Evolutionary conservation across 2,329 filamentous ascomycete species (phyloP), one percentile per base, ranked within the genome.

Genomic region (Rhinocladiella mackenziei): DNA sequence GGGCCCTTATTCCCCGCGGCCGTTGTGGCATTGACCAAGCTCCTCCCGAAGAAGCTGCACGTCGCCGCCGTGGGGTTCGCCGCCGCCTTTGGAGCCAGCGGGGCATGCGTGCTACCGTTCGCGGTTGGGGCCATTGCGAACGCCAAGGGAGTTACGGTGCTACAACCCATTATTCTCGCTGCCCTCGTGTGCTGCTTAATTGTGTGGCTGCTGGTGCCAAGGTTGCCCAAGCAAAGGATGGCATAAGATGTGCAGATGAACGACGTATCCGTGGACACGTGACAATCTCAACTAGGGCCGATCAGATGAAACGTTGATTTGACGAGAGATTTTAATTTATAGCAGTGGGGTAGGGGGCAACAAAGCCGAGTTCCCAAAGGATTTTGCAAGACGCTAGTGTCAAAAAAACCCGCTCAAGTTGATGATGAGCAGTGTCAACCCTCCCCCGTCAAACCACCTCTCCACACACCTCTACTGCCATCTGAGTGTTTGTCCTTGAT

Each of bases 71-170:
- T 53, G 31, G 50, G 47, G 33, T 53, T 53, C 36, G 80, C 80
- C 3, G 84, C 91, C 50, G 85, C 86, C 0, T 89, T 91, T 57
- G 81, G 85, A 1, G 82, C 84, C 0, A 77, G 74, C 4, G 86
- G 86, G 1, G 84, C 80, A 1, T 58, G 57, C 13, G 52, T 62
- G 5, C 55, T 67, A 18, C 65, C 65, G 5, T 67, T 66, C 44
- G 58, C 61, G 20, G 61, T 65, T 14, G 65, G 64, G 18, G 62
- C 62, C 17, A 65, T 67, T 40, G 65, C 64, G 2, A 73, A 79
- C 58, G 65, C 66, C 0, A 71, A 68, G 44, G 77, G 77, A 8
- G 75, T 80, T 14, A 63, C 72, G 55, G 74, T 78, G 1, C 56
- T 80, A 51, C 76, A 79, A 61, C 76, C 77, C 2, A 71, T 78